Evolutionary conservation across 768 basidiomycete genomes (phyloP).

Genomic region (Dacryopinax spathularia): DNA sequence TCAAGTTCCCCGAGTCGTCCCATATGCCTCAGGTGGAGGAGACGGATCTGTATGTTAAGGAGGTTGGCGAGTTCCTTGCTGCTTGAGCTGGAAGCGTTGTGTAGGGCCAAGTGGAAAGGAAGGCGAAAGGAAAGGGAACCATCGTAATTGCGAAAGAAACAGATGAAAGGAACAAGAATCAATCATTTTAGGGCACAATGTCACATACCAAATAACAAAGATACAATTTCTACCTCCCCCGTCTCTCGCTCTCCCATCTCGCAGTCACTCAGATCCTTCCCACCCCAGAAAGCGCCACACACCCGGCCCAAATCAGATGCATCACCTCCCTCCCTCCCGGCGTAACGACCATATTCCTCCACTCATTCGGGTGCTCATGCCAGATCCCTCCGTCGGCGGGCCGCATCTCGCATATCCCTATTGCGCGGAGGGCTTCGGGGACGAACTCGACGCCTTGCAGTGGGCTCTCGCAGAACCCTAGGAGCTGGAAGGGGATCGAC

Average conservation of each 20-base stretch:
- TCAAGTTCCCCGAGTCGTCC: constrained; percentile 31
- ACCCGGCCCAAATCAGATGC: neutral
- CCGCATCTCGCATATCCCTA: neutral
- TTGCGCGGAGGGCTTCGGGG: neutral
- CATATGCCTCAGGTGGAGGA: constrained; percentile 36
- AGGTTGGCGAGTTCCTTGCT: constrained; percentile 25
- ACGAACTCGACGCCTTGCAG: neutral
- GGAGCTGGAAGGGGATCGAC: neutral
- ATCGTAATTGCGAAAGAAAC: too few relatives aligned
- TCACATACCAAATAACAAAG: too few relatives aligned
- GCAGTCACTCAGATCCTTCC: constrained; percentile 5
- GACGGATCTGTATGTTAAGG: constrained; percentile 27
- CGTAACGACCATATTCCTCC: neutral
- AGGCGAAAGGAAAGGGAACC: too few relatives aligned
- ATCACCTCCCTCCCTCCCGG: neutral
- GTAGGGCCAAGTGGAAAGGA: neutral
- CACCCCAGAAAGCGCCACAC: neutral
- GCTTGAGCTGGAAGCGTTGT: neutral
- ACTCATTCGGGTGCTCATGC: neutral
- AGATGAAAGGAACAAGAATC: too few relatives aligned
- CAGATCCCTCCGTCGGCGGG: neutral
- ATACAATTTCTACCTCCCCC: too few relatives aligned
- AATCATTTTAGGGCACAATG: too few relatives aligned
- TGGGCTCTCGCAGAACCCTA: neutral
- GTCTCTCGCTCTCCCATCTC: too few relatives aligned